A percentile compares a stretch with the other conserved stretches of the same genome.
phyloP scores from a whole-genome alignment of 768 basidiomycete species.

The Russula sp. region DNA sequence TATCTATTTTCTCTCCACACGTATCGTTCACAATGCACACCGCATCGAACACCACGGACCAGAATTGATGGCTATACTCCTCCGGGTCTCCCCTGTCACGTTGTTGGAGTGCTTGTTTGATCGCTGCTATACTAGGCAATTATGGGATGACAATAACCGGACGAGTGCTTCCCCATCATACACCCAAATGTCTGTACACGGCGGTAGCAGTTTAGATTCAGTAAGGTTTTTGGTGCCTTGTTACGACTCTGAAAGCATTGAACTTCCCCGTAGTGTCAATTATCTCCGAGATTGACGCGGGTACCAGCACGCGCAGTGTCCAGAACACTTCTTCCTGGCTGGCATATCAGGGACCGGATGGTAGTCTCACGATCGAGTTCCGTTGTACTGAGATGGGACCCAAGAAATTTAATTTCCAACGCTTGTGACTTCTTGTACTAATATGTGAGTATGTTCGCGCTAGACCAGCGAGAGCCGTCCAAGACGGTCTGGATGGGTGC shows the following conservation, averaged over 20 bases:
- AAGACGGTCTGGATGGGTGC: not conserved
- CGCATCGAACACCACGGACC: constrained; percentile 2
- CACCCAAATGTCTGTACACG: constrained; percentile 9
- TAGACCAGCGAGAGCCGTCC: not conserved
- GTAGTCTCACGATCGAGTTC: not conserved
- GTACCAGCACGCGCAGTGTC: not conserved
- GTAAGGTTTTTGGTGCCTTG: constrained; percentile 8
- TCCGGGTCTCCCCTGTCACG: constrained; percentile 5
- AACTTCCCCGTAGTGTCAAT: not conserved
- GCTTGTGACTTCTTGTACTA: not conserved
- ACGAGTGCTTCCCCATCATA: constrained; percentile 8
- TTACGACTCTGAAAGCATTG: not conserved
- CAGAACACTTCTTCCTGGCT: not conserved
- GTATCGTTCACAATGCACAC: not conserved
- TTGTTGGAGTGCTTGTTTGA: constrained; percentile 15
- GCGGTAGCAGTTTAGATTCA: not conserved
- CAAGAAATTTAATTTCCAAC: not conserved
- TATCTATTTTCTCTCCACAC: not conserved
- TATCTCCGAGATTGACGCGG: constrained; percentile 7
- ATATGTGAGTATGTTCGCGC: not conserved
- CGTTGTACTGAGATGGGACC: not conserved
- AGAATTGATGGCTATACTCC: not conserved
- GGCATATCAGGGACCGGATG: too few relatives aligned
- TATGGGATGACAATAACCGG: not conserved
- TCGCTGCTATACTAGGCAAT: not conserved